A percentile compares a stretch with the other conserved stretches of the same genome.
These are phyloP conservation scores for Cladorrhinum samala DNA, from an alignment of 495 filamentous ascomycete species.

Conservation along the genomic window DNA sequence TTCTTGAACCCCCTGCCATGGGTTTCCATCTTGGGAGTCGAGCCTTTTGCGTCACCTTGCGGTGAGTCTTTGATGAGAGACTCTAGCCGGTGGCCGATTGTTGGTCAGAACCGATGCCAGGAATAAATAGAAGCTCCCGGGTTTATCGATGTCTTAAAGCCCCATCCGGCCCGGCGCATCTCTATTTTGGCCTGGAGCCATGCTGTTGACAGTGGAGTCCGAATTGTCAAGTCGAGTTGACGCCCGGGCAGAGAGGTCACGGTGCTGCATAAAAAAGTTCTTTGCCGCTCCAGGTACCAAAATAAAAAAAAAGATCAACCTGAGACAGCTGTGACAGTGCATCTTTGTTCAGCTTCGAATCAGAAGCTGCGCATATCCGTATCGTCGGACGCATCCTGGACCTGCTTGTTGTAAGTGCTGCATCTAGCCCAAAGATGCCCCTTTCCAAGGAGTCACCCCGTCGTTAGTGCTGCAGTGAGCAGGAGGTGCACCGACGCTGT, in stretches of 20 bases:
- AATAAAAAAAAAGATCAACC: too few species aligned
- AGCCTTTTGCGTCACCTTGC: not conserved
- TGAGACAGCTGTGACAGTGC: too few species aligned
- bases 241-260: not conserved
- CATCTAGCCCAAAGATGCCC: too few species aligned
- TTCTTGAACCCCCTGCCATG: not conserved
- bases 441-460: not conserved
- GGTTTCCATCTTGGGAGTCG: not conserved
- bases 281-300: too few species aligned
- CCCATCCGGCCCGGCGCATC: not conserved
- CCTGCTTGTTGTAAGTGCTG: not conserved
- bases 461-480: not conserved
- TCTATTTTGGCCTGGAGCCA: not conserved
- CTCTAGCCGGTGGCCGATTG: not conserved
- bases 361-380: too few species aligned
- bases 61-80: not conserved
- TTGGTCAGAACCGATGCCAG: not conserved
- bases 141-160: not conserved
- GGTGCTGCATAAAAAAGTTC: not conserved
- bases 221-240: not conserved
- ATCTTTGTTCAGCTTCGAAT: too few species aligned
- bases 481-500: not conserved
- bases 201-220: not conserved
- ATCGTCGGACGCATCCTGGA: not conserved
- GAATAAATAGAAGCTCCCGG: not conserved